Base-by-base conservation (phyloP, 805 yeast genomes). In the Yamadazyma paraphyllophila region DNA sequence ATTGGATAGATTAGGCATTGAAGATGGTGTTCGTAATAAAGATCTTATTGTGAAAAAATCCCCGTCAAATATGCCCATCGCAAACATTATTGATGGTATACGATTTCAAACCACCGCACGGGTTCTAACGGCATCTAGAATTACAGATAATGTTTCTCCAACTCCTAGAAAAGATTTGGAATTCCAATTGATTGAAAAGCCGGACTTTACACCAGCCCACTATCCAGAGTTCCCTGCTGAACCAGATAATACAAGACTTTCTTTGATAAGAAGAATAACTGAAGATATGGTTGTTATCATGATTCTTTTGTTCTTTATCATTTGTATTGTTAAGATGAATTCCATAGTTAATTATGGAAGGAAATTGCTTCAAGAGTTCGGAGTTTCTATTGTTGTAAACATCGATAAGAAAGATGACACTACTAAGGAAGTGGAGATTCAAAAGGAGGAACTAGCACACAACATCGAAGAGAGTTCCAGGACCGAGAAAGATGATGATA, bases 201-300 rank as follows among this genome's bases (percentile, higher is more conserved):
- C 42, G 3, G 13, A 34, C 6, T 32, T 46, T 29, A 49, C 51
- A 7, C 24, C 26, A 6, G 38, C 39, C 8, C 42, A 46, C 29
- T 37, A 42, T 36, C n/a, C 30, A 16, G 41, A 46, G 8, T 3
- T 26, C 17, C 29, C 43, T 17, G 35, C 41, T 6, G 35, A 34
- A 39, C 2, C 10, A n/a, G 41, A 35, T 8, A n/a, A 32, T 14
- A 37, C 15, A 9, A 30, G 25, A 17, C 48, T 15, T 37, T 50
- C 54, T 7, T 35, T 70, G 6, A 29, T 61, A 7, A 50, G 55
- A 44, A 59, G 78, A 47, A 58, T 74, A 4, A 56, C 73, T 43
- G 85, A 80, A 53, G 82, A 80, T 53, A 64, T 77, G n/a, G 52
- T 73, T 4, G 77, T 77, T 13, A 68, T 81, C 7, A 41, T 66